Conservation (phyloP, 495 filamentous ascomycete species). For the Hypoxylon trugodes region DNA sequence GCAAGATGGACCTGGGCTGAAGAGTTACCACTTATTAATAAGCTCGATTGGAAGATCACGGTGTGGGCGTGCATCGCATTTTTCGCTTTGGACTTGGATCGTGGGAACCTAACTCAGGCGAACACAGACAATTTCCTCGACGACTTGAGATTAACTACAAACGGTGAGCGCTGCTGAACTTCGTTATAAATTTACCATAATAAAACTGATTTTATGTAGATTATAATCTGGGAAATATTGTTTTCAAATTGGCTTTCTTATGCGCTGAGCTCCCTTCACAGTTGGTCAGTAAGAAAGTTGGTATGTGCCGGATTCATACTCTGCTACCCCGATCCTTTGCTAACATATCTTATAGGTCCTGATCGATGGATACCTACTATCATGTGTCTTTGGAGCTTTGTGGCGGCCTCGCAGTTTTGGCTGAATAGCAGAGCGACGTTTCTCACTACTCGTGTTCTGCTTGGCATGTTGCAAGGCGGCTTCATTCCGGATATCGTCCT, state of each 20-base stretch:
- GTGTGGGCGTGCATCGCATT: constrained; percentile 38
- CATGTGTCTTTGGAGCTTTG: constrained; percentile 77
- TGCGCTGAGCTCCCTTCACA: constrained; percentile 78
- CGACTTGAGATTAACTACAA: constrained; percentile 64
- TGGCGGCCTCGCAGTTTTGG: constrained; percentile 73
- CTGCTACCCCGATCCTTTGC: neutral
- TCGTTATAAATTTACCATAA: neutral
- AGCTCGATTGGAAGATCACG: constrained; percentile 42
- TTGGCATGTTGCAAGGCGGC: constrained; percentile 74
- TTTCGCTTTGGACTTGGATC: constrained; percentile 32
- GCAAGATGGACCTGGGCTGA: constrained; percentile 38
- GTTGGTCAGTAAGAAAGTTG: constrained; percentile 72
- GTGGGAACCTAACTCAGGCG: constrained; percentile 36
- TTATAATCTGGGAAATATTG: constrained; percentile 78
- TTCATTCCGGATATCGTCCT: constrained; percentile 63
- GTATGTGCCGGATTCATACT: constrained; percentile 64
- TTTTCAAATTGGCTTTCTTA: constrained; percentile 73
- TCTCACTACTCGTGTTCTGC: constrained; percentile 65
- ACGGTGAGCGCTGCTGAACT: constrained; percentile 40
- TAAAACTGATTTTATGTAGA: constrained; percentile 44
- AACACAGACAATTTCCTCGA: constrained; percentile 69
- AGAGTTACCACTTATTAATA: constrained; percentile 38
- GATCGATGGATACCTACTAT: constrained; percentile 85
- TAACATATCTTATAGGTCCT: constrained; percentile 57
- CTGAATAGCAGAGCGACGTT: constrained; percentile 65